Conservation (phyloP, 129 eudicot genomes). For the Tanacetum coccineum region DNA sequence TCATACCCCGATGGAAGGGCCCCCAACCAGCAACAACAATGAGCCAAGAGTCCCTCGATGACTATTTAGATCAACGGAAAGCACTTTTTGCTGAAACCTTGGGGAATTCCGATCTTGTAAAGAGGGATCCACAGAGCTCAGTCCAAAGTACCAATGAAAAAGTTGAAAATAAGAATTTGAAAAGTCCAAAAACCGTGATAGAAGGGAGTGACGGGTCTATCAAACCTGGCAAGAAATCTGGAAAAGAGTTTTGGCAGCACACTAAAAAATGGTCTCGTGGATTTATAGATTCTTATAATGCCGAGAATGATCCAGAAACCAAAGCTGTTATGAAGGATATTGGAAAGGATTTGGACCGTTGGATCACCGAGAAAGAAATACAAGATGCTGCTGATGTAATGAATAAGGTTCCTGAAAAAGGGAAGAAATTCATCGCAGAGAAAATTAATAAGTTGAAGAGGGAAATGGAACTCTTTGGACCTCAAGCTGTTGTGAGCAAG, state of each 20-base stretch:
- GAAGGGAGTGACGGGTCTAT: conserved; percentile 90
- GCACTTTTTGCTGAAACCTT: conserved; percentile 43
- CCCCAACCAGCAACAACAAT: conserved; percentile 54
- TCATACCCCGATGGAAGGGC: conserved; percentile 90
- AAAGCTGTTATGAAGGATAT: conserved; percentile 89
- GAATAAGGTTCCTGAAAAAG: conserved; percentile 67
- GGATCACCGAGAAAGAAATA: conserved; percentile 92
- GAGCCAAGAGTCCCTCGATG: conserved; percentile 53
- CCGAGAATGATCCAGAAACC: conserved; percentile 82
- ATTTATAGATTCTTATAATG: conserved; percentile 75
- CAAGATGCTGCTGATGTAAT: conserved; percentile 69
- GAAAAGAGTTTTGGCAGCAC: conserved; percentile 92
- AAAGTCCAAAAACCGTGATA: conserved; percentile 62
- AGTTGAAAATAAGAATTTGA: conserved; percentile 22
- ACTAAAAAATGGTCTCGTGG: conserved; percentile 96
- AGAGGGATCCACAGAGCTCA: conserved; percentile 19
- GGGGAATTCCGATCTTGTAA: conserved; percentile 32
- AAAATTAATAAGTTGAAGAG: conserved; percentile 69
- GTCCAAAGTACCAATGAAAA: conserved; percentile 24
- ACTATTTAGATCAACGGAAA: conserved; percentile 45
- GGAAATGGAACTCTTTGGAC: conserved; percentile 89
- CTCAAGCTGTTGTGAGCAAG: conserved; percentile 88
- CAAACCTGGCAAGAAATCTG: conserved; percentile 68
- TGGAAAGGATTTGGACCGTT: conserved; percentile 86
- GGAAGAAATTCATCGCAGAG: conserved; percentile 49